Base-by-base conservation (phyloP, 129 eudicot genomes). In the Helianthus annuus region DNA sequence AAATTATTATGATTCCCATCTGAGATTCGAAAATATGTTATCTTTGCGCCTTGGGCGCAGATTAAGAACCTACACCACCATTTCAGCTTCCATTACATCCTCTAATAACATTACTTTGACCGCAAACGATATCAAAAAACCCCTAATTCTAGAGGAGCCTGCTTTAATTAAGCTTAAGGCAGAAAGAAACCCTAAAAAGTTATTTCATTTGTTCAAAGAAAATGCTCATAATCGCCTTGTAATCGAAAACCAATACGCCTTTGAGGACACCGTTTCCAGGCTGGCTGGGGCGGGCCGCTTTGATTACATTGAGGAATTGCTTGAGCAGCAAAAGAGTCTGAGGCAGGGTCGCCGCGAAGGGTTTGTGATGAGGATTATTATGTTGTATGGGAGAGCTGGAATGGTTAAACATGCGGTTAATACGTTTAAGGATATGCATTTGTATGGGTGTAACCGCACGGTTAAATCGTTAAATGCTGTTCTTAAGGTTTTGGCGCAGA, bases 341-440 rank as follows among this genome's bases (percentile, higher is more conserved):
- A 93, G 75, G 0, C 97, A 92, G 79, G 97, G 91, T 2, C 82
- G 89, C 0, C 82, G 97, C 1, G 97, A 92, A 80, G 97, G 97
- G 55, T 92, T 92, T 64, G 46, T 92, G 9, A 69, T 92, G 40
- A 74, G 97, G 75, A 86, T 92, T 40, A 92, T 92, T 71, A 86
- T 75, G 96, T 66, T 92, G 72, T 92, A 92, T 75, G 97, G 96
- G 5, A 92, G 75, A 60, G 94, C 89, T 34, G 94, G 96, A 12
- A 92, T 92, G 97, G 48, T 46, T 79, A 75, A 79, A 48, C 94
- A 85, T 68, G 96, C 96, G 9, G 36, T 92, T 12, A 58, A 73
- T 66, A 89, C 97, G 16, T 89, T 86, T 29, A 80, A 69, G 55
- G 80, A 85, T 79, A 89, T 92, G 97, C 91, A 88, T 75, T 64